These are phyloP conservation scores for Alternaria infectoria DNA, from an alignment of 2,329 filamentous ascomycete species.

Conservation along the genomic window DNA sequence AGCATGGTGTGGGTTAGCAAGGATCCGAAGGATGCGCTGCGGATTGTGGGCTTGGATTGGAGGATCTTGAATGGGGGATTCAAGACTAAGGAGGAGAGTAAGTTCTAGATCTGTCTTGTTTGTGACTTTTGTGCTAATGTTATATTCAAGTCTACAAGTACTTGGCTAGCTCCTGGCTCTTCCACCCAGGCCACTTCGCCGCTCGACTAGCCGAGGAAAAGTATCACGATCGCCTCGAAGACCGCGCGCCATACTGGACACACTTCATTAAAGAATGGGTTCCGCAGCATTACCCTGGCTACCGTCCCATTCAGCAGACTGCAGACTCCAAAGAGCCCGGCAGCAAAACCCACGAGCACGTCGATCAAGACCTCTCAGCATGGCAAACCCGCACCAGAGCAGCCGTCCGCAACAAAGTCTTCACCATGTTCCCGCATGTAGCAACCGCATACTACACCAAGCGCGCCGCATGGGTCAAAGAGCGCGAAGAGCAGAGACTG, in stretches of 20 bases:
- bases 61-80: slow-evolving; percentile 26
- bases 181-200: slow-evolving; percentile 33
- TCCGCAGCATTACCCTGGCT: slow-evolving; percentile 21
- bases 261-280: slow-evolving; percentile 34
- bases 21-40: slow-evolving; percentile 26
- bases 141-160: slow-evolving; percentile 32
- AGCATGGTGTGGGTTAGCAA: slow-evolving; percentile 32
- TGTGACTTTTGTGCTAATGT: background rate
- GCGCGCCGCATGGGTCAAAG: slow-evolving; percentile 15
- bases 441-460: slow-evolving; percentile 29
- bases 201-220: slow-evolving; percentile 26
- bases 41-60: slow-evolving; percentile 24
- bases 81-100: slow-evolving; percentile 25
- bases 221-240: slow-evolving; percentile 20
- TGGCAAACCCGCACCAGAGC: slow-evolving; percentile 28
- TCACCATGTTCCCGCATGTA: slow-evolving; percentile 27
- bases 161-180: slow-evolving; percentile 29
- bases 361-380: slow-evolving; percentile 3
- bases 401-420: slow-evolving; percentile 26
- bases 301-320: background rate
- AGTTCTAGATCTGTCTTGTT: background rate
- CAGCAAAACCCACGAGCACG: background rate
- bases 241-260: slow-evolving; percentile 23
- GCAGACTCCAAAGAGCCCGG: rapidly evolving
- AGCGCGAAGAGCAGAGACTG: slow-evolving; percentile 28